phyloP scores from a whole-genome alignment of 768 basidiomycete genomes.

The Boletellus emodensis region DNA sequence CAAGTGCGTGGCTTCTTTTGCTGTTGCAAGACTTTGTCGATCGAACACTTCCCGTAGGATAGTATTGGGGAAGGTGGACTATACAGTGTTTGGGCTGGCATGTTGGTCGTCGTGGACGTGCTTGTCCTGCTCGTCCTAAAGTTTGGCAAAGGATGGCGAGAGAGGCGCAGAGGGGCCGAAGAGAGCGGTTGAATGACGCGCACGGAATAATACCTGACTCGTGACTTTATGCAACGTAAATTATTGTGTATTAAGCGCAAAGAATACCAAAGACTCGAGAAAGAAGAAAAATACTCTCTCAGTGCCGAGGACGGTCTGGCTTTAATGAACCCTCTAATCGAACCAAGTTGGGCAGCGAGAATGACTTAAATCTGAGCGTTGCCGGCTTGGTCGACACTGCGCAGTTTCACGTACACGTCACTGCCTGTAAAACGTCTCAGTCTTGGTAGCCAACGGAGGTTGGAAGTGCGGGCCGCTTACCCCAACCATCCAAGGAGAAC shows the following conservation, averaged over 20 bases:
- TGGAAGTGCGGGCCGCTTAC: constrained; percentile 33
- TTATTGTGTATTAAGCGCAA: constrained; percentile 1
- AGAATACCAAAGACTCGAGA: neutral
- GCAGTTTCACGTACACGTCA: constrained; percentile 52
- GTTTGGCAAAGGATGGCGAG: constrained; percentile 61
- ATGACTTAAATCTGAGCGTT: constrained; percentile 43
- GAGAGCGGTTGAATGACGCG: constrained; percentile 2
- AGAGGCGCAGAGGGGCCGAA: constrained; percentile 45
- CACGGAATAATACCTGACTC: neutral
- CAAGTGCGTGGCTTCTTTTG: constrained; percentile 31
- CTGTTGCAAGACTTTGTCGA: neutral
- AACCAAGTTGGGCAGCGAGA: neutral
- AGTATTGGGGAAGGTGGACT: constrained; percentile 29
- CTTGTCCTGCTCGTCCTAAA: constrained; percentile 55
- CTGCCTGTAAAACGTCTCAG: constrained; percentile 32
- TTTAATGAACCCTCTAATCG: neutral
- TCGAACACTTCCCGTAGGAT: constrained; percentile 8
- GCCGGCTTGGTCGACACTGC: constrained; percentile 49
- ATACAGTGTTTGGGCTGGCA: constrained; percentile 41
- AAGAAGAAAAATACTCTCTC: neutral
- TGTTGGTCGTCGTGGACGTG: constrained; percentile 50
- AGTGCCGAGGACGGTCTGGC: neutral
- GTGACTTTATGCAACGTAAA: neutral
- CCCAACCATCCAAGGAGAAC: constrained; percentile 81
- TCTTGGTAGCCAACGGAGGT: neutral